A percentile compares a stretch with the other conserved stretches of the same genome.
Evolutionary conservation across 352 stramenopile species (phyloP).

Genomic region (Globisporangium splendens): DNA sequence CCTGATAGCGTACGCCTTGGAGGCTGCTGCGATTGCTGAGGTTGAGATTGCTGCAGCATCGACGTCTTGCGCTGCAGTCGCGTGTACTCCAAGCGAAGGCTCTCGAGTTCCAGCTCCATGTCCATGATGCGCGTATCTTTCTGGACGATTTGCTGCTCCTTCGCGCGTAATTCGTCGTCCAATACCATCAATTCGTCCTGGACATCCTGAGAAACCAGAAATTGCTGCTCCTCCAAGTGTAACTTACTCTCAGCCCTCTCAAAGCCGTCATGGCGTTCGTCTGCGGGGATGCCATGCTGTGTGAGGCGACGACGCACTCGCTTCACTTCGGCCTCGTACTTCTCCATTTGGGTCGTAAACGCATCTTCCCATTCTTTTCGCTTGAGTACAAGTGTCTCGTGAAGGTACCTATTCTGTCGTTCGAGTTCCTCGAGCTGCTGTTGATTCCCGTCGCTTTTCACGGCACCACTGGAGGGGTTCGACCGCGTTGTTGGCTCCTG

Average conservation of each 20-base stretch:
- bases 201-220: slow-evolving; percentile 39
- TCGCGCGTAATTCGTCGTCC: slow-evolving; percentile 39
- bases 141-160: slow-evolving; percentile 45
- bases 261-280: slow-evolving; percentile 7
- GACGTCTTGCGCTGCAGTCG: slow-evolving; percentile 40
- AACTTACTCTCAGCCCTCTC: slow-evolving; percentile 18
- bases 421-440: slow-evolving; percentile 38
- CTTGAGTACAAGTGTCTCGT: slow-evolving; percentile 60
- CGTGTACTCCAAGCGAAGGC: slow-evolving; percentile 52
- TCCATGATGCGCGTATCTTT: slow-evolving; percentile 69
- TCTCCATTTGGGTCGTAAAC: slow-evolving; percentile 44
- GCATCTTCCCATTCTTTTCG: slow-evolving; percentile 60
- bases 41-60: slow-evolving; percentile 12
- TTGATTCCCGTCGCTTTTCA: slow-evolving; percentile 1
- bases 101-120: slow-evolving; percentile 69
- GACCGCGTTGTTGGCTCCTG: slow-evolving; percentile 14
- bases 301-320: slow-evolving; percentile 41
- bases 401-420: slow-evolving; percentile 51
- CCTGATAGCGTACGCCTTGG: not conserved
- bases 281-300: slow-evolving; percentile 21
- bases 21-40: slow-evolving; percentile 5
- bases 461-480: not conserved
- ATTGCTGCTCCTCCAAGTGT: slow-evolving; percentile 46
- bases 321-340: slow-evolving; percentile 48
- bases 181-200: slow-evolving; percentile 39